A percentile compares a stretch with the other conserved stretches of the same genome.
phyloP scores from a whole-genome alignment of 352 stramenopile genomes.

The Globisporangium mamillatum region DNA sequence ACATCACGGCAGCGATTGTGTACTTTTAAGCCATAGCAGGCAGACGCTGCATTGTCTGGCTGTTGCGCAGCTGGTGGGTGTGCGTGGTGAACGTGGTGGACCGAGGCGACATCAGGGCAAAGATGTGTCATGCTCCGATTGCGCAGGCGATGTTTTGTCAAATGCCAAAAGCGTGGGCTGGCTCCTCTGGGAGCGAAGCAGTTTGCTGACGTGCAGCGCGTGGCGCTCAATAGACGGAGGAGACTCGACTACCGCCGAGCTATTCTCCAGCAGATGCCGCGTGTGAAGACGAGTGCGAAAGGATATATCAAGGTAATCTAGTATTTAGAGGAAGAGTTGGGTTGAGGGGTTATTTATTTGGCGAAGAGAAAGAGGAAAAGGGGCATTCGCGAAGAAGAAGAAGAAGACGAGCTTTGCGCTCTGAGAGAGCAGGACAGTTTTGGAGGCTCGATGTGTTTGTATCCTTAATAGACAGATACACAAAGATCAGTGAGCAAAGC shows the following conservation, averaged over 20 bases:
- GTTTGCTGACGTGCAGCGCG: no score
- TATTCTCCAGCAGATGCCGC: neutral
- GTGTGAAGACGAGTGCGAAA: neutral
- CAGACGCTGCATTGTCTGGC: no score
- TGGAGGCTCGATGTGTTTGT: neutral
- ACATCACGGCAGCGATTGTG: conserved; percentile 70
- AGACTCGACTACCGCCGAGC: neutral
- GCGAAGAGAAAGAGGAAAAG: neutral
- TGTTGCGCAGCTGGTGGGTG: no score
- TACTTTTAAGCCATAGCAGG: conserved; percentile 44
- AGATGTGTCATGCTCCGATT: no score
- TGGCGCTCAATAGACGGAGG: no score
- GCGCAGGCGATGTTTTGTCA: no score
- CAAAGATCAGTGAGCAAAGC: neutral
- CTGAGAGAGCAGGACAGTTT: neutral
- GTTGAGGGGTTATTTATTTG: conserved; percentile 2
- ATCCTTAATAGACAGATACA: neutral
- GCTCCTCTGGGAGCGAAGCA: no score
- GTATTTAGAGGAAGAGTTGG: neutral
- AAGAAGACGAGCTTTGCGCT: neutral
- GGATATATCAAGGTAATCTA: neutral
- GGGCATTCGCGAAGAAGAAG: neutral
- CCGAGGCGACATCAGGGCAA: no score
- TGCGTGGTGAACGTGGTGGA: no score
- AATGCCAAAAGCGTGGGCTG: no score